phyloP scores from a whole-genome alignment of 2,329 filamentous ascomycete species.

The Aspergillus viridinutans region DNA sequence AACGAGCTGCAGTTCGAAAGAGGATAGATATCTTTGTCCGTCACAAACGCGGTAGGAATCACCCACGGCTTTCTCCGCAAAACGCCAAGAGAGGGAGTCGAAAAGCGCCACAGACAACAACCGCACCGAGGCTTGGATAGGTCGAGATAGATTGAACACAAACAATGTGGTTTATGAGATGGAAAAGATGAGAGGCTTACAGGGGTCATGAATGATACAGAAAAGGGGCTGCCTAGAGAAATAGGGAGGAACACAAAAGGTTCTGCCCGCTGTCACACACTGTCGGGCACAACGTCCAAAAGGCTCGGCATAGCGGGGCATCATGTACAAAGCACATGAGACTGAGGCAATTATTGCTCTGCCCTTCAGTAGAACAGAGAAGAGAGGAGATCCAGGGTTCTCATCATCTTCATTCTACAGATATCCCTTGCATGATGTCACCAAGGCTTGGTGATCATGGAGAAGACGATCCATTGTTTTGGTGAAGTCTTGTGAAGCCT shows the following conservation, averaged over 20 bases:
- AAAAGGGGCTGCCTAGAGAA: background rate
- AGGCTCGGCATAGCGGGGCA: slow-evolving; percentile 12
- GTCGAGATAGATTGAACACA: background rate
- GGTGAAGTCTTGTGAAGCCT: background rate
- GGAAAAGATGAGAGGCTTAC: background rate
- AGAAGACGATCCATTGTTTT: background rate
- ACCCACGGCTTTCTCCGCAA: background rate
- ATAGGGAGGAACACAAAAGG: background rate
- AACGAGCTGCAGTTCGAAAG: background rate
- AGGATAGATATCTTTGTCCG: background rate
- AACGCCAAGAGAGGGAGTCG: background rate
- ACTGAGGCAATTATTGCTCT: background rate
- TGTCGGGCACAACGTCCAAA: background rate
- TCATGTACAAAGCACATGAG: slow-evolving; percentile 1
- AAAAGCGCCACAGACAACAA: background rate
- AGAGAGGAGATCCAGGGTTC: background rate
- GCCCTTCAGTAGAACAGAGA: background rate
- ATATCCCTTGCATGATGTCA: background rate
- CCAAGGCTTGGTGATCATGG: background rate
- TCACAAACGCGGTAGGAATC: background rate
- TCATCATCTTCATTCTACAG: background rate
- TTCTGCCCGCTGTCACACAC: background rate
- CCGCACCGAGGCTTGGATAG: background rate
- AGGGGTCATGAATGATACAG: too few species aligned
- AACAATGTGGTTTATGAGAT: background rate